Conservation (phyloP, 345 rosid species). For the Litchi chinensis region DNA sequence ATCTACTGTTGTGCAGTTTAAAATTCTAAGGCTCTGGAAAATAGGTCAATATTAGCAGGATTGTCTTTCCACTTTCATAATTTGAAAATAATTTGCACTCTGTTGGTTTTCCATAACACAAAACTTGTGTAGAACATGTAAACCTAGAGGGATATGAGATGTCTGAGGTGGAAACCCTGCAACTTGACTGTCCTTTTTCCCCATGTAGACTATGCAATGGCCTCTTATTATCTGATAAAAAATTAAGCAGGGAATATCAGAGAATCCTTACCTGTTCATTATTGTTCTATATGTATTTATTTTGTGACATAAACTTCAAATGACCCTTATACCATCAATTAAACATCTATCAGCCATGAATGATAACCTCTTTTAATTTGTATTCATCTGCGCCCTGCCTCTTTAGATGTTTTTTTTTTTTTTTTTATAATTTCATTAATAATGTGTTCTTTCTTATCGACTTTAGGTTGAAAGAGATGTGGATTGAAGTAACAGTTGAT, state of each 20-base stretch:
- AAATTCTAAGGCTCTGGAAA: neutral
- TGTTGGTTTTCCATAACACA: neutral
- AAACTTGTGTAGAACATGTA: neutral
- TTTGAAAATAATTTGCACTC: neutral
- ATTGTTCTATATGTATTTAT: neutral
- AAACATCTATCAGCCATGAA: neutral
- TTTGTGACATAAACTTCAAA: slow-evolving; percentile 14
- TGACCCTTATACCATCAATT: neutral
- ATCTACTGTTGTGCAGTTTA: neutral
- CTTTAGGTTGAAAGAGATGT: slow-evolving; percentile 74
- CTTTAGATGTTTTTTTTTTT: neutral
- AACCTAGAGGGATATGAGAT: neutral
- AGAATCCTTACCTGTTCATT: too few species aligned
- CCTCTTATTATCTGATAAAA: neutral
- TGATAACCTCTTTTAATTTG: neutral
- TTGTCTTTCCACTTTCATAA: neutral
- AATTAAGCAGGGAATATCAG: neutral
- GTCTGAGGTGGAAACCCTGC: neutral
- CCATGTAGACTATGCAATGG: neutral
- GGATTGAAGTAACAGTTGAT: slow-evolving; percentile 84
- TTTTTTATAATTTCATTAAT: slow-evolving; percentile 1
- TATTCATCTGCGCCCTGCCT: neutral
- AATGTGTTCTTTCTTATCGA: slow-evolving; percentile 23
- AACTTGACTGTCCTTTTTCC: slow-evolving; percentile 1
- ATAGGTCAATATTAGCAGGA: neutral